Base-by-base conservation (phyloP, 179 eudicot genomes). In the Drosera spatulata region DNA sequence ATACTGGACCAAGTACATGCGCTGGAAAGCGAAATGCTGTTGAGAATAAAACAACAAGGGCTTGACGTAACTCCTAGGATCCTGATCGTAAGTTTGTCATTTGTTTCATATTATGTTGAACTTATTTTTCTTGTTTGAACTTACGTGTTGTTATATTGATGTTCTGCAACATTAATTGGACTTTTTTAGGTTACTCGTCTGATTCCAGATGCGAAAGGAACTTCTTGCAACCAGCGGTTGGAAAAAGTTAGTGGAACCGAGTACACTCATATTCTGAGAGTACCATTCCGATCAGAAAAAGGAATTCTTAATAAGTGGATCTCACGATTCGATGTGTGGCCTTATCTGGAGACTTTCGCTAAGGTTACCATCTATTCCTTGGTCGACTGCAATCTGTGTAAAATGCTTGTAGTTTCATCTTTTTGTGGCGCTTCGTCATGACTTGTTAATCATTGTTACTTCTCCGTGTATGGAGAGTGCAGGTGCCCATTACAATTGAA, bases 1-100 rank as follows among this genome's bases (percentile, higher is more conserved):
- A 87, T 87, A 77, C 75, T 87, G 43, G 95, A 87, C 69, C 95
- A 85, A 85, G 95, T 87, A 50, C 88, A 91, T 60, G 88, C 95
- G 47, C 58, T 87, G 75, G 95, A 87, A 77, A 62, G 57, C 39
- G 95, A 87, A 74, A 87, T 87, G 91, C 71, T 82, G 59, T 41
- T 55, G 33, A 76, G 80, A 61, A 77, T 75, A 66, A 66, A 77
- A 80, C 71, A 75, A 58, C 91, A 82, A 73, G 95, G 95, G 55
- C 75, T 87, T 57, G 69, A 77, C 67, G 53, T 75, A 37, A 79
- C 73, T 49, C 91, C 95, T 40, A 78, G 78, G 58, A 87, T 87
- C 79, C 83, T 87, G 12, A 72, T 87, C 63, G 91, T 87, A 69
- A 75, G 87, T 44, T n/a, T 50, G 53, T 9, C 50, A 57, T 6